Evolutionary conservation across 495 filamentous ascomycete genomes (phyloP).

Genomic region (Xanthoparmelia taractica): DNA sequence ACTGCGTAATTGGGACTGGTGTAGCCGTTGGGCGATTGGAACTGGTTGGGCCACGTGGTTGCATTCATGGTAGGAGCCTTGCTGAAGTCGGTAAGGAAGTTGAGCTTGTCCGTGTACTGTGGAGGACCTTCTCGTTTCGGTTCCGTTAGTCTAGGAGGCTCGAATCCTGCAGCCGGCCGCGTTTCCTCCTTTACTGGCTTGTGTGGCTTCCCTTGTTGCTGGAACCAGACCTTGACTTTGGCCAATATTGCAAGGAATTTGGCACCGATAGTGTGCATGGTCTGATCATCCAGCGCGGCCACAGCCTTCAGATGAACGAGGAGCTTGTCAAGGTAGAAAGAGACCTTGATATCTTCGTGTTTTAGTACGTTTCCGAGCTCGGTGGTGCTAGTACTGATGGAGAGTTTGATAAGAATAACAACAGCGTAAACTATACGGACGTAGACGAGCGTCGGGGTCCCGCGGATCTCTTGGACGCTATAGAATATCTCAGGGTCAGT

Average conservation of each 20-base stretch:
- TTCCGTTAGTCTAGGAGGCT: background rate
- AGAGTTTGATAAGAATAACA: constrained; percentile 34
- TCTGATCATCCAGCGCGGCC: constrained; percentile 6
- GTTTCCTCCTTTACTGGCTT: background rate
- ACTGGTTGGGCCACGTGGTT: constrained; percentile 1
- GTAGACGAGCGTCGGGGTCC: constrained; percentile 30
- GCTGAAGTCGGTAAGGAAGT: background rate
- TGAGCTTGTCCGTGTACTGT: background rate
- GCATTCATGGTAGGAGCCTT: constrained; percentile 35
- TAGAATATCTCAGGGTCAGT: background rate
- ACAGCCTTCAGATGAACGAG: constrained; percentile 23
- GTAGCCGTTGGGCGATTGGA: background rate
- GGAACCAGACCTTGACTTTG: constrained; percentile 69
- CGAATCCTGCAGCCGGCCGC: background rate
- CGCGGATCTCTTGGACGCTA: constrained; percentile 23
- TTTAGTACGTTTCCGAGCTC: constrained; percentile 32
- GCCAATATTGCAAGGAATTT: constrained; percentile 72
- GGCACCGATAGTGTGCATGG: constrained; percentile 34
- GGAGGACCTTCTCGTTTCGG: background rate
- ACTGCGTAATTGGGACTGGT: background rate
- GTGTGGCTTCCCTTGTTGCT: constrained; percentile 28
- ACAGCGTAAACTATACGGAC: constrained; percentile 31
- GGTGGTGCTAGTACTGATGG: constrained; percentile 30
- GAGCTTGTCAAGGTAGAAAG: constrained; percentile 27
- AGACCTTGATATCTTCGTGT: constrained; percentile 27